Evolutionary conservation across 176 grass and related monocot genomes (phyloP), one percentile per base, ranked within the genome.

Genomic region (Phyllostachys edulis): DNA sequence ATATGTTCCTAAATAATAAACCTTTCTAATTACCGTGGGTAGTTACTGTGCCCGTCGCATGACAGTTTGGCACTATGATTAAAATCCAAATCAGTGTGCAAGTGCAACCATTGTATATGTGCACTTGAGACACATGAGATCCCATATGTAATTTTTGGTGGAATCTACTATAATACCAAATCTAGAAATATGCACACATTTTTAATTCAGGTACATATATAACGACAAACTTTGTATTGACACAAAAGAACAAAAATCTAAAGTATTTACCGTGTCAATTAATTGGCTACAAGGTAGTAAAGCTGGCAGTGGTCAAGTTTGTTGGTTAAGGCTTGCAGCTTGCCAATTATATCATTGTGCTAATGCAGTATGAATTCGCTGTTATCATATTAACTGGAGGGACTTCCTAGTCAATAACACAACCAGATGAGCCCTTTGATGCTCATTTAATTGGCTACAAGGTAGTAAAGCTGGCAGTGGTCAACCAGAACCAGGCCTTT

Each of bases 81-180:
- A 38, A 79, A 79, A 39, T 68, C 34, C 32, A n/a, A 52, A 64
- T 71, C 13, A 41, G 60, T 63, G 23, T 37, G 26, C n/a, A n/a
- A n/a, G n/a, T n/a, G n/a, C 17, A 63, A 4, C 9, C 62, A 62
- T 17, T 18, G 32, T 76, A 37, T n/a, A 76, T 69, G 16, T 71
- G 42, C 4, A 18, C 55, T 17, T 42, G 71, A 17, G 71, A 47
- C n/a, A 88, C 67, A 17, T 32, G 41, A 73, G n/a, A 71, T 54
- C 46, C 24, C 34, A 51, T n/a, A 34, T 63, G 32, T 34, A 77
- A 51, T 83, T 83, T 66, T 34, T 38, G 6, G 37, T 26, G 26
- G 21, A 73, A 84, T 59, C 26, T 82, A 49, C 15, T 56, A 40
- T 88, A 83, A 27, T 32, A 83, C n/a, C 23, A 83, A 3, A 23